A percentile compares a stretch with the other conserved stretches of the same genome.
Evolutionary conservation across 306 rosid species (phyloP).

Genomic region (Castanospermum australe): DNA sequence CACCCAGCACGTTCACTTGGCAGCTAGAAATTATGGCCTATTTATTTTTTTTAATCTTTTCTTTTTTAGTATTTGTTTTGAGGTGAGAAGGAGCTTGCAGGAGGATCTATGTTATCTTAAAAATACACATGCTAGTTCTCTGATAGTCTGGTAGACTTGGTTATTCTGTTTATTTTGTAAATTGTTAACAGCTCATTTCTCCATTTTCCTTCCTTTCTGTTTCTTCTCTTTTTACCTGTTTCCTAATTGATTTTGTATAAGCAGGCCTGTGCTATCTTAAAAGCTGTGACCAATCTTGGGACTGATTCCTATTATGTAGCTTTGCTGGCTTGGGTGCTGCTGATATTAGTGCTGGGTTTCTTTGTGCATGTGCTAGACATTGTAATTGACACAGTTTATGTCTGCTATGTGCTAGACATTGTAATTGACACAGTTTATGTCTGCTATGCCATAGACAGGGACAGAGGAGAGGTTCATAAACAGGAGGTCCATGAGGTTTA

Average conservation of each 20-base stretch:
- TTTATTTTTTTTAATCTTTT: neutral
- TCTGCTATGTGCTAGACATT: constrained; percentile 61
- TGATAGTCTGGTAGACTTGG: neutral
- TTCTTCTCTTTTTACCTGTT: constrained; percentile 5
- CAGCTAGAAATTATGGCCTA: neutral
- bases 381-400: constrained; percentile 54
- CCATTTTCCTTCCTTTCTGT: neutral
- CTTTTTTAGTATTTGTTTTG: neutral
- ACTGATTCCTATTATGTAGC: constrained; percentile 56
- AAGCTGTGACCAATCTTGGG: constrained; percentile 43
- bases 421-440: constrained; percentile 57
- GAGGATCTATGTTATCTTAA: constrained; percentile 3
- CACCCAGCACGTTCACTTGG: neutral
- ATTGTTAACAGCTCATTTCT: neutral
- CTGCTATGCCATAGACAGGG: constrained; percentile 68
- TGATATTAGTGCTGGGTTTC: constrained; percentile 44
- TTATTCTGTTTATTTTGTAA: neutral
- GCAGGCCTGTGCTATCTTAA: constrained; percentile 55
- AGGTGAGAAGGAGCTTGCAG: neutral
- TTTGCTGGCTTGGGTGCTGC: constrained; percentile 62
- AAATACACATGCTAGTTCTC: neutral
- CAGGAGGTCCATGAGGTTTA: constrained; percentile 67
- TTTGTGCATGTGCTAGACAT: constrained; percentile 62
- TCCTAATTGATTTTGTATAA: constrained; percentile 29
- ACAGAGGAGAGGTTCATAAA: constrained; percentile 65